Percentiles rank a stretch among this genome's conserved stretches.
phyloP scores from a whole-genome alignment of 176 grass and related monocot species.

The Alopecurus myosuroides region DNA sequence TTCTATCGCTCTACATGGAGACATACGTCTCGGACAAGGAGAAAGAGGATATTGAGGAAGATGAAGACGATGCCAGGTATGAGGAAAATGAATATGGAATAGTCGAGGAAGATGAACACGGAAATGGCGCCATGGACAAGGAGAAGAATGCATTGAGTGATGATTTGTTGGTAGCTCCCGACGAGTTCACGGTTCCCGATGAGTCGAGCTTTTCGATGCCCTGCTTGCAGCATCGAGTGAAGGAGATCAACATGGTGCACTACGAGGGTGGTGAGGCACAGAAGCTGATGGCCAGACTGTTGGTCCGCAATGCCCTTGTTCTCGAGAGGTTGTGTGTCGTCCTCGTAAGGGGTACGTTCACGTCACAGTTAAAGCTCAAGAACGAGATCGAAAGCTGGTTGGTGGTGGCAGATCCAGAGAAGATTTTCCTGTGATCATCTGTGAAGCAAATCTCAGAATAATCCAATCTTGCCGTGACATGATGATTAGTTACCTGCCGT shows the following conservation, averaged over 20 bases:
- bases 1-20: neutral
- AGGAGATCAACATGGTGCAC: conserved; percentile 10
- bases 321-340: neutral
- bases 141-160: neutral
- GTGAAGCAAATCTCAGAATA: neutral
- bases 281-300: neutral
- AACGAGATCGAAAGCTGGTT: neutral
- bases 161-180: neutral
- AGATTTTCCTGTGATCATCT: neutral
- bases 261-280: neutral
- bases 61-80: neutral
- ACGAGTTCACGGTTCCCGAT: neutral
- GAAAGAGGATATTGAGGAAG: neutral
- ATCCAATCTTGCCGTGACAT: neutral
- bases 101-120: too few relatives aligned
- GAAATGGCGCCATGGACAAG: neutral
- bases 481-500: neutral
- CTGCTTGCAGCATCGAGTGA: neutral
- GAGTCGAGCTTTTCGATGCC: neutral
- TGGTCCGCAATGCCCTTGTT: neutral
- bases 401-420: neutral
- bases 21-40: neutral
- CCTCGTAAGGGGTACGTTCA: neutral
- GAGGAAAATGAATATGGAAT: neutral
- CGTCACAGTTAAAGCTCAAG: neutral